Evolutionary conservation across 768 basidiomycete species (phyloP), one percentile per base, ranked within the genome.

Genomic region (Mycena venus): DNA sequence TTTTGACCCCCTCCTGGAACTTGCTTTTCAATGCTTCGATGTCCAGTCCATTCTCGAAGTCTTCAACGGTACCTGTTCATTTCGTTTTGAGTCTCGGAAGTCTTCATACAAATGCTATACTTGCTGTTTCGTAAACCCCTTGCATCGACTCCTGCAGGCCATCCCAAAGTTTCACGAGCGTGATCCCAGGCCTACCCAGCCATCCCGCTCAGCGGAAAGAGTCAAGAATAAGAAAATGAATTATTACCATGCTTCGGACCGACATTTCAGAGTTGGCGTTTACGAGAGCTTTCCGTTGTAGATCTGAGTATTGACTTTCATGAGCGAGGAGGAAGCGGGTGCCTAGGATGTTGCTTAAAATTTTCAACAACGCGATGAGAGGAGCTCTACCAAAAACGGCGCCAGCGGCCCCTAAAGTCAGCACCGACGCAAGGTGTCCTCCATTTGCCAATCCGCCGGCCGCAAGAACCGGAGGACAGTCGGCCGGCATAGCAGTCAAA

Each of bases 391-490:
- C 62, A 25, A 92, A 78, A 34, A 92, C 92, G 12, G 84, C 91
- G 4, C 93, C 95, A 27, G 91, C 84, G 3, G 91, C 93, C 17
- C 95, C 95, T 38, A 93, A 86, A 7, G 88, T 82, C 67, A 97
- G 88, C 53, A 92, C 80, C 5, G 91, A 85, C 38, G 93, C 92
- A 58, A 95, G 79, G 68, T 95, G 93, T 0, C 85, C 79, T 21
- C 95, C 94, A 31, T 86, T 90, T 4, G 88, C 86, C 66, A 96
- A 76, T 0, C 95, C 95, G 34, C 95, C 95, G 3, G 95, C 95
- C 19, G 91, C 95, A 34, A 96, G 82, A 65, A 96, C 77, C 4
- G 89, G 89, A 0, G 90, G 90, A 5, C 85, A 83, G 40, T 82
- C 82, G 40, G 83, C 78, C 4, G 86, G 80, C 21, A 91, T 74